Percentiles rank a stretch among this genome's conserved stretches.
Evolutionary conservation across 83 land plant genomes (phyloP).

Genomic region (Picea mariana): DNA sequence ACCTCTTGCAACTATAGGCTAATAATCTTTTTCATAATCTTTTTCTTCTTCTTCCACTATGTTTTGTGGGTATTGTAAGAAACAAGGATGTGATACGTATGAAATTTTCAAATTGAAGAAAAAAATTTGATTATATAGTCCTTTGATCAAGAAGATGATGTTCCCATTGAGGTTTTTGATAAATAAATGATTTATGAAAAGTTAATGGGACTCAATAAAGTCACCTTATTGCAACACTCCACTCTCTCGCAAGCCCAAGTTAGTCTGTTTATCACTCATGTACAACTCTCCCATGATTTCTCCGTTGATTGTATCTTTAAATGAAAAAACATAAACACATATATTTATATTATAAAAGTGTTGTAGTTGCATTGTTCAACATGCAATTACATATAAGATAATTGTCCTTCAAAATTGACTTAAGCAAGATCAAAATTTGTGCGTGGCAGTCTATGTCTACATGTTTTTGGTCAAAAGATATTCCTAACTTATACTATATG

Average conservation of each 20-base stretch:
- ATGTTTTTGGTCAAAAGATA: too few relatives aligned
- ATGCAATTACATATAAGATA: too few relatives aligned
- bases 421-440: too few relatives aligned
- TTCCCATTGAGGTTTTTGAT: not conserved
- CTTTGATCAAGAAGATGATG: not conserved
- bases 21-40: not conserved
- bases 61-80: not conserved
- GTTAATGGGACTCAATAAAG: not conserved
- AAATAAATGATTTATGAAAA: not conserved
- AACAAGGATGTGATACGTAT: not conserved
- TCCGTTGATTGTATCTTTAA: too few relatives aligned
- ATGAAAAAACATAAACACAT: too few relatives aligned
- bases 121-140: not conserved
- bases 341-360: too few relatives aligned
- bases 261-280: too few relatives aligned
- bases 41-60: not conserved
- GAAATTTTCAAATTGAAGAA: not conserved
- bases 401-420: too few relatives aligned
- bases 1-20: not conserved
- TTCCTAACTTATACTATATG: too few relatives aligned
- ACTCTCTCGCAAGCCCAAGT: rapidly evolving
- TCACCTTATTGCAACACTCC: not conserved
- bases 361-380: too few relatives aligned
- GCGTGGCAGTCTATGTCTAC: too few relatives aligned
- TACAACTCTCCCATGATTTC: too few relatives aligned